Evolutionary conservation across 164 flowering plant species (phyloP), one percentile per base, ranked within the genome.

Genomic region (Vitis labrusca): DNA sequence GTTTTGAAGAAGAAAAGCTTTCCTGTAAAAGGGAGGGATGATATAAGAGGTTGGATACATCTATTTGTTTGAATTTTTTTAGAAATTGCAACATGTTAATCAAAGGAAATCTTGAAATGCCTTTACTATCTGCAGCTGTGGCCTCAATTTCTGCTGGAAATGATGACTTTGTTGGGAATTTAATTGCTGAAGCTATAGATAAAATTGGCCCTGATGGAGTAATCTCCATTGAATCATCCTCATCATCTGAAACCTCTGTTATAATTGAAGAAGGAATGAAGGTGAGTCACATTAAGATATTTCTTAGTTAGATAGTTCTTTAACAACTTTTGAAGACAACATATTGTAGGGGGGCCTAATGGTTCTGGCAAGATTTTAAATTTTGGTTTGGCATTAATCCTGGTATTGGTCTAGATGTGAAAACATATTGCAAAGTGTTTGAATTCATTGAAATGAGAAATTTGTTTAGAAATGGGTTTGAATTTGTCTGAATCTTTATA

Each of bases 101-200:
- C 47, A 60, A 44, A 52, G 57, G 58, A 60, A 72, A 57, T 30
- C 30, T 52, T 61, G 50, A 67, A 27, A 44, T 14, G 8, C 8
- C 5, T 32, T 60, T 9, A 50, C 17, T 50, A 49, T 63, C 57
- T 74, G 59, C 91, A 95, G 98, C 97, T 62, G 90, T 95, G 73
- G 99, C 99, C 64, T 83, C 99, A 47, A 77, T 95, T 52, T 84
- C 97, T 78, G 91, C 96, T 78, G 99, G 99, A 68, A 95, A 95
- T 80, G 96, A 94, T 83, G 94, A 91, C 54, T 85, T 81, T 68
- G 65, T 93, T 64, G 99, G 99, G 17, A 79, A 80, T 72, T 77
- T 95, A 72, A 83, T 95, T 79, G 96, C 96, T 74, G 90, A 93
- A n/a, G 85, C 94, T 37, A 79, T 95, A 50, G 87, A 78, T 7